phyloP scores from a whole-genome alignment of 305 asterid genomes.

The Fraxinus velutina region DNA sequence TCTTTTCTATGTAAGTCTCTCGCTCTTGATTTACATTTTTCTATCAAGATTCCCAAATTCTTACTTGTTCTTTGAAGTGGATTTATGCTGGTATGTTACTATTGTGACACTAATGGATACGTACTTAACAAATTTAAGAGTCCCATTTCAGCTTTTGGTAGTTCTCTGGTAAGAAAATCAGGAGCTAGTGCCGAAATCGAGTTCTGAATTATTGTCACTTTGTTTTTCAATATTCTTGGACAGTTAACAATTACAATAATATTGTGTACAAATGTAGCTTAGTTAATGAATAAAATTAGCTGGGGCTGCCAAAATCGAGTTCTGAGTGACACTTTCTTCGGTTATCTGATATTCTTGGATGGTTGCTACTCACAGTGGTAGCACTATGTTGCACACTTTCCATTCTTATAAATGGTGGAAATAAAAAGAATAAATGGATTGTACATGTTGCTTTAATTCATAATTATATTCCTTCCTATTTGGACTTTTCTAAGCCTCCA shows the following conservation, averaged over 20 bases:
- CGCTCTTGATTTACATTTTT: not conserved
- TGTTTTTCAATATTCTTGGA: not conserved
- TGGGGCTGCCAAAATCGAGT: not conserved
- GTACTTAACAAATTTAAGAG: not conserved
- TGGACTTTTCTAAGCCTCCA: not conserved
- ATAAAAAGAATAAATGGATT: not conserved
- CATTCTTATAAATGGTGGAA: not conserved
- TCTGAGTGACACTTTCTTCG: not conserved
- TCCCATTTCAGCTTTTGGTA: not conserved
- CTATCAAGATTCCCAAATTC: not conserved
- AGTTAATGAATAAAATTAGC: not conserved
- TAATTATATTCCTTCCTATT: not conserved
- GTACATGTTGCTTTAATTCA: not conserved
- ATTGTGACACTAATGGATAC: not conserved
- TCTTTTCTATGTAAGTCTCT: constrained; percentile 37
- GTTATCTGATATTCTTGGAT: not conserved
- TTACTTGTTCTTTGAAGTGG: not conserved
- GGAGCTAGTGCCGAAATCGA: not conserved
- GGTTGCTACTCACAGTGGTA: not conserved
- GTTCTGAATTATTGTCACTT: not conserved
- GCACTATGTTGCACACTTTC: not conserved
- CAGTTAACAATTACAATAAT: not conserved
- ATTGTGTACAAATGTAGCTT: not conserved
- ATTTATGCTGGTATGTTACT: not conserved
- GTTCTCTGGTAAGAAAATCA: not conserved